A percentile compares a stretch with the other conserved stretches of the same genome.
Evolutionary conservation across 2,329 filamentous ascomycete species (phyloP).

Genomic region (Xylaria sp.): DNA sequence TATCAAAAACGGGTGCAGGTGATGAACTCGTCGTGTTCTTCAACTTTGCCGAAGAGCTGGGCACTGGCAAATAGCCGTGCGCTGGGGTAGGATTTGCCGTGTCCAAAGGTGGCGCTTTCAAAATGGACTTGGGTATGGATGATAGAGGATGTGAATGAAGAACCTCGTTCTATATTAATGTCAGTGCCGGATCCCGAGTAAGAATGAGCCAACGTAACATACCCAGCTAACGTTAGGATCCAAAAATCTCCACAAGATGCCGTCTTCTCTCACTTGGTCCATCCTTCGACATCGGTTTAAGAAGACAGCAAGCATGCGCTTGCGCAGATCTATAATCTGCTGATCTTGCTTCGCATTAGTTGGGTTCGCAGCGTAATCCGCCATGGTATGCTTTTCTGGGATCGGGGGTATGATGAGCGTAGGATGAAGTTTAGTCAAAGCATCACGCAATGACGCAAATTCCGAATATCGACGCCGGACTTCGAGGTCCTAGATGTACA

Average conservation of each 20-base stretch:
- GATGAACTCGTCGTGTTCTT: conserved; percentile 63
- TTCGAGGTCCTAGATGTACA: conserved; percentile 78
- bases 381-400: conserved; percentile 98
- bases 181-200: conserved; percentile 43
- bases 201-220: conserved; percentile 46
- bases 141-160: conserved; percentile 89
- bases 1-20: conserved; percentile 50
- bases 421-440: conserved; percentile 89
- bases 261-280: conserved; percentile 90
- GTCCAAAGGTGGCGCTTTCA: conserved; percentile 95
- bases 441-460: conserved; percentile 89
- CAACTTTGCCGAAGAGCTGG: conserved; percentile 85
- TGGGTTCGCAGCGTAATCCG: conserved; percentile 96
- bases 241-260: conserved; percentile 97
- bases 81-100: conserved; percentile 90
- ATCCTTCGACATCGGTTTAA: conserved; percentile 92
- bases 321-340: conserved; percentile 94
- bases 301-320: conserved; percentile 96
- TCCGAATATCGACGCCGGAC: conserved; percentile 96
- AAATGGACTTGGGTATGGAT: conserved; percentile 90
- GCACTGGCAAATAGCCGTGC: conserved; percentile 88
- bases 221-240: conserved; percentile 99
- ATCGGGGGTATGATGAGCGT: conserved; percentile 97
- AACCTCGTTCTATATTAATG: conserved; percentile 79
- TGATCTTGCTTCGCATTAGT: conserved; percentile 98